Conservation (phyloP, 768 basidiomycete genomes). For the Nidularia sp. region DNA sequence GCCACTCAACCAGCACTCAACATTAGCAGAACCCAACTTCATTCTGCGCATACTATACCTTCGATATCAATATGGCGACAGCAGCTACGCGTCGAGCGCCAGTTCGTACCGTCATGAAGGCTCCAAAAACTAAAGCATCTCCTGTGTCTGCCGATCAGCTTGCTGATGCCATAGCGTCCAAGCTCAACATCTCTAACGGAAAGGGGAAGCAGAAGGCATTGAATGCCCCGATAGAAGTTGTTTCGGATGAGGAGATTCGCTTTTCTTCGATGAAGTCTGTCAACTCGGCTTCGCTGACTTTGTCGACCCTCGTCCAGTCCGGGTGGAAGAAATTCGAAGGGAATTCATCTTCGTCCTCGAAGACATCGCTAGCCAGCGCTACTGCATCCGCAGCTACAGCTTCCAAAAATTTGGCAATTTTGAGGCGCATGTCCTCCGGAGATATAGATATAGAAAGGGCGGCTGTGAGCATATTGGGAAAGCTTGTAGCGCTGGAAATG, state of each 20-base stretch:
- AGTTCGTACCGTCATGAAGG: background rate
- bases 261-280: constrained; percentile 56
- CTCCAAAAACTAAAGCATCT: background rate
- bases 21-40: too few relatives aligned
- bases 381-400: constrained; percentile 34
- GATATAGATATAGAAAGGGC: constrained; percentile 72
- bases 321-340: constrained; percentile 52
- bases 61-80: too few relatives aligned
- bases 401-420: constrained; percentile 34
- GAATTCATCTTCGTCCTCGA: constrained; percentile 16
- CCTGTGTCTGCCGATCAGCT: constrained; percentile 17
- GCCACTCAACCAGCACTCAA: too few relatives aligned
- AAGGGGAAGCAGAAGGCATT: constrained; percentile 25
- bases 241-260: constrained; percentile 30
- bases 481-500: constrained; percentile 65
- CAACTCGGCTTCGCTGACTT: constrained; percentile 55
- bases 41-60: too few relatives aligned
- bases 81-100: background rate
- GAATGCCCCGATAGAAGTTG: constrained; percentile 1
- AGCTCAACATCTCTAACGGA: constrained; percentile 18
- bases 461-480: constrained; percentile 62
- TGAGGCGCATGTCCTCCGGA: constrained; percentile 41
- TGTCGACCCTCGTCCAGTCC: constrained; percentile 48
- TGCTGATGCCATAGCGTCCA: constrained; percentile 21
- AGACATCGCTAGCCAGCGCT: constrained; percentile 23